A percentile compares a stretch with the other conserved stretches of the same genome.
phyloP scores from a whole-genome alignment of 345 rosid species.

The Murraya koenigii region DNA sequence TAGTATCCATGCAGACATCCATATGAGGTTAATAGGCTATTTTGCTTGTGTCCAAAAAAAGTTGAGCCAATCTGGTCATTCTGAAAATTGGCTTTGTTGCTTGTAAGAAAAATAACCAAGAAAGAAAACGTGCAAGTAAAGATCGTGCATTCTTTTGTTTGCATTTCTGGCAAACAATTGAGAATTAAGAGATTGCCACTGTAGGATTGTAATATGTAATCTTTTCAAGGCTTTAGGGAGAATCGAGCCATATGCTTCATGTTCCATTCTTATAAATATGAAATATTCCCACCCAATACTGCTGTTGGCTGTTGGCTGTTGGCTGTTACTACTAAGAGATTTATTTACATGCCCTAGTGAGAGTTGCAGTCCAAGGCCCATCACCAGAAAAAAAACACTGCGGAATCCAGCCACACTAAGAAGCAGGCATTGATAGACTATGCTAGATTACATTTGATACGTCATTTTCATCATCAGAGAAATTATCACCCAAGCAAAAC shows the following conservation, averaged over 20 bases:
- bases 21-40: not conserved
- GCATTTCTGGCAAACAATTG: not conserved
- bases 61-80: not conserved
- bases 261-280: too few species aligned
- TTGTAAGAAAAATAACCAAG: not conserved
- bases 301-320: too few species aligned
- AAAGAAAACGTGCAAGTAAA: not conserved
- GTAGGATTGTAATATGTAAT: not conserved
- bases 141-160: too few species aligned
- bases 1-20: not conserved
- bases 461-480: constrained; percentile 1
- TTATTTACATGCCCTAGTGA: not conserved
- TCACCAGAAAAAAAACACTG: not conserved
- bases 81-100: not conserved
- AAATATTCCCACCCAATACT: too few species aligned
- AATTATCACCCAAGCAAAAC: too few species aligned
- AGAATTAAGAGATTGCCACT: not conserved
- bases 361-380: not conserved
- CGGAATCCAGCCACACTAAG: not conserved
- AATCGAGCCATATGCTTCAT: not conserved
- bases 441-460: not conserved
- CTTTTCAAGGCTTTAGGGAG: not conserved
- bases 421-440: not conserved
- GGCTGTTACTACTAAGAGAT: too few species aligned
- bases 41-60: not conserved